Evolutionary conservation across 495 filamentous ascomycete species (phyloP), one percentile per base, ranked within the genome.

Genomic region (Oidiodendron maius): DNA sequence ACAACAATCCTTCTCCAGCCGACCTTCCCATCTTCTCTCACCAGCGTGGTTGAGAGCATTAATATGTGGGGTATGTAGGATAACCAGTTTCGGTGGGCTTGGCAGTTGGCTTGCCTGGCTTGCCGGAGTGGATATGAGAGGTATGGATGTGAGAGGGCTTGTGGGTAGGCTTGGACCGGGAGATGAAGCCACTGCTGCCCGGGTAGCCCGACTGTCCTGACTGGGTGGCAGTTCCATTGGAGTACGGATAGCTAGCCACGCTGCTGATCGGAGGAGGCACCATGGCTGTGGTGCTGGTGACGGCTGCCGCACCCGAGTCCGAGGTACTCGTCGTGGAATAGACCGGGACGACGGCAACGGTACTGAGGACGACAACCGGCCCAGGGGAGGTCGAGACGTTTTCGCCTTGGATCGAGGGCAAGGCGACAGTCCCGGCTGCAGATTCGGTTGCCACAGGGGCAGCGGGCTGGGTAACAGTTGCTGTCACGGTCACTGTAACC

Each of bases 401-500:
- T 15, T 13, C 4, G n/a, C 35, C 35, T 37, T 13, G 18, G 4
- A 17, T 15, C 47, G 30, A 10, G 35, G 24, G 36, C 43, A 45
- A 41, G 12, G 47, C 32, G 40, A 35, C 40, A 38, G 43, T 42
- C 38, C 58, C 38, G 23, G 46, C 40, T 6, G 61, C 55, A 35
- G 52, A 55, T 51, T 56, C 55, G 47, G 52, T 49, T 37, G 48
- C 49, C 10, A 47, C 30, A 38, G 56, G 50, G 50, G 69, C 66
- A 48, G 71, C 70, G 61, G 71, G 62, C 13, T 66, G 69, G 20
- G 62, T 52, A 15, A 42, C 12, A 28, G 57, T 51, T 35, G 46
- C 26, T 17, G 58, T 62, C 15, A 70, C 65, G 22, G 69, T 74
- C 16, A 68, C 69, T 46, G 65, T 68, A 20, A 60, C 57, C 35